Evolutionary conservation across 805 yeast genomes (phyloP).

Genomic region (Zygosaccharomyces bailii): DNA sequence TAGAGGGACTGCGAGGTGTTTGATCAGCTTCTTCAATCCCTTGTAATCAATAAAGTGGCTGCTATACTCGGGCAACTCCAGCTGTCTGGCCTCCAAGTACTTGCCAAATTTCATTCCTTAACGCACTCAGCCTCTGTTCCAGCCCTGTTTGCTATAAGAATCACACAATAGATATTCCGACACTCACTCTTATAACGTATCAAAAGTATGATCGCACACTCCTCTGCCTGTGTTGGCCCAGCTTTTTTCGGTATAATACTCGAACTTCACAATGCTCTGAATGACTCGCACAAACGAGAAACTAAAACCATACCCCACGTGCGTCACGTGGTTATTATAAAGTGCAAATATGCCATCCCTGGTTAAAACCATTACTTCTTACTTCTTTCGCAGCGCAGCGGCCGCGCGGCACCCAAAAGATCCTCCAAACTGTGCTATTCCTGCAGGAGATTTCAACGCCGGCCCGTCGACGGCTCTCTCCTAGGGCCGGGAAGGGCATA

Average conservation of each 20-base stretch:
- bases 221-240: background rate
- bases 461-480: constrained; percentile 6
- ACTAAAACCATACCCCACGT: background rate
- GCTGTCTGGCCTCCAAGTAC: constrained; percentile 86
- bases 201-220: background rate
- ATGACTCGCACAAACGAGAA: constrained; percentile 7
- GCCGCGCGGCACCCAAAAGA: constrained; percentile 1
- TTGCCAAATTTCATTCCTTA: constrained; percentile 84
- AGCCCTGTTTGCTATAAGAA: no score
- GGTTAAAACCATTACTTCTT: background rate
- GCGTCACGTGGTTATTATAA: constrained; percentile 6
- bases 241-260: constrained; percentile 1
- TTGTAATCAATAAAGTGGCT: constrained; percentile 93
- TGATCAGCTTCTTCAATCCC: constrained; percentile 86
- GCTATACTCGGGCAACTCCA: constrained; percentile 92
- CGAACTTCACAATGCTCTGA: constrained; percentile 2
- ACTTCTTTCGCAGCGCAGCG: background rate
- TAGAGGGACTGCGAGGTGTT: constrained; percentile 61
- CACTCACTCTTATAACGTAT: background rate
- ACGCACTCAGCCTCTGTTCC: background rate
- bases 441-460: constrained; percentile 3
- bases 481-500: no score
- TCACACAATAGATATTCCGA: no score
- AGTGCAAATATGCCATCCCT: background rate
- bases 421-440: constrained; percentile 9